phyloP scores from a whole-genome alignment of 495 filamentous ascomycete species.

The Penicillium robsamsonii region DNA sequence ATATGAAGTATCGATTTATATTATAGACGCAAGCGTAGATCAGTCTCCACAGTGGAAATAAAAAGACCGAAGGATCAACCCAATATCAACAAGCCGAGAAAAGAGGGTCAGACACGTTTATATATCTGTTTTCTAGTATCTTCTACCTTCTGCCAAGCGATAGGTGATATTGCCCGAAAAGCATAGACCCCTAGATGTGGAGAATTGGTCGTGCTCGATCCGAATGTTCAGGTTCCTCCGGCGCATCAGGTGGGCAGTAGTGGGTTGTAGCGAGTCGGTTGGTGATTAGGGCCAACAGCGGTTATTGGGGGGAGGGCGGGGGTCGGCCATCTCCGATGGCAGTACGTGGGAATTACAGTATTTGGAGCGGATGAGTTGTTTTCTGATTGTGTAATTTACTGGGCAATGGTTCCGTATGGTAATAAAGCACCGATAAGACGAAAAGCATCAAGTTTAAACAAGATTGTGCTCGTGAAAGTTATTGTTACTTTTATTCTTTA shows the following conservation, averaged over 20 bases:
- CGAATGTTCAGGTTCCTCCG: neutral
- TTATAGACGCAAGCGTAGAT: neutral
- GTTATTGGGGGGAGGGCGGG: conserved; percentile 12
- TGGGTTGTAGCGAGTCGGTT: neutral
- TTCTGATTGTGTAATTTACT: neutral
- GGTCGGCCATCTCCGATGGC: conserved; percentile 29
- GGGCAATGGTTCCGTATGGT: conserved; percentile 7
- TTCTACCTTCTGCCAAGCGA: neutral
- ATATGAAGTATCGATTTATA: neutral
- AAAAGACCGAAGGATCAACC: neutral
- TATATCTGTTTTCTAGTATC: neutral
- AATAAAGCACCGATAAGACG: neutral
- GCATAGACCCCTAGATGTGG: neutral
- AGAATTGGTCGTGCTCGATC: neutral
- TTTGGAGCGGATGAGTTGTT: neutral
- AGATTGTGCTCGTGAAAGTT: neutral
- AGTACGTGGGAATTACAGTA: neutral
- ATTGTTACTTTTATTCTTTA: neutral
- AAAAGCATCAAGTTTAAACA: neutral
- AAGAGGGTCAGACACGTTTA: neutral
- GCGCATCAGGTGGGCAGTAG: neutral
- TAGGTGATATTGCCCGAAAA: neutral
- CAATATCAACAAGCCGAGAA: neutral
- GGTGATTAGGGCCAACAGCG: neutral
- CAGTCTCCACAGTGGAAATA: conserved; percentile 2